A percentile compares a stretch with the other conserved stretches of the same genome.
phyloP scores from a whole-genome alignment of 2,329 filamentous ascomycete genomes.

The Fusarium pseudoanthophilum region DNA sequence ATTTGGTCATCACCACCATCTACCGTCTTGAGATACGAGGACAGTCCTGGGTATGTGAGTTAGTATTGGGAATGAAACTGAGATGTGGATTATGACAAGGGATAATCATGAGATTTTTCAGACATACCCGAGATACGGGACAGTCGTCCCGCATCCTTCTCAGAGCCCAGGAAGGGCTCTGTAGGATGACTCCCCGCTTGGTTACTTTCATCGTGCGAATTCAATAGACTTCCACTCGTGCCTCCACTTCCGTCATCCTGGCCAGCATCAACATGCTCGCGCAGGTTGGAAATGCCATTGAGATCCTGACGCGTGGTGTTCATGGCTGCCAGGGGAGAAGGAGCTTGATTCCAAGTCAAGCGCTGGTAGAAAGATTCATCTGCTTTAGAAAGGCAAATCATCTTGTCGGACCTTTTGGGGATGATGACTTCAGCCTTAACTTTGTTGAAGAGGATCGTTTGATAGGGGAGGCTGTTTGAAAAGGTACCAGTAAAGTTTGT shows the following conservation, averaged over 20 bases:
- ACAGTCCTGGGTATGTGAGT: conserved; percentile 35
- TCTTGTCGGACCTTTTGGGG: neutral
- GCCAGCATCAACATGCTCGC: conserved; percentile 54
- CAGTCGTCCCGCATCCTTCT: conserved; percentile 47
- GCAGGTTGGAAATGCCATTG: conserved; percentile 64
- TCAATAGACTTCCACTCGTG: conserved; percentile 32
- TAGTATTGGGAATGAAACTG: neutral
- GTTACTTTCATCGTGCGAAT: conserved; percentile 44
- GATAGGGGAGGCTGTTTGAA: conserved; percentile 6
- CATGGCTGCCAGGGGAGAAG: conserved; percentile 58
- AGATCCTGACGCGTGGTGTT: conserved; percentile 66
- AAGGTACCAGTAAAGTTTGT: neutral
- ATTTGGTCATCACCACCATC: conserved; percentile 56
- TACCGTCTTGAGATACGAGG: conserved; percentile 48
- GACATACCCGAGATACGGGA: conserved; percentile 43
- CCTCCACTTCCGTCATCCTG: conserved; percentile 49
- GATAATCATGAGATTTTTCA: conserved; percentile 4
- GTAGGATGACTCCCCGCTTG: conserved; percentile 33
- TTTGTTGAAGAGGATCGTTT: neutral
- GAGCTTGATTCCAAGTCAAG: conserved; percentile 65
- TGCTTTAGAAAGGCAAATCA: conserved; percentile 67
- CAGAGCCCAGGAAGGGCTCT: conserved; percentile 24
- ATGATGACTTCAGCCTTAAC: neutral
- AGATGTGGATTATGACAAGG: neutral
- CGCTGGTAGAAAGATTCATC: conserved; percentile 61